A percentile compares a stretch with the other conserved stretches of the same genome.
Evolutionary conservation across 768 basidiomycete genomes (phyloP).

Genomic region (Phanerochaete sordida): DNA sequence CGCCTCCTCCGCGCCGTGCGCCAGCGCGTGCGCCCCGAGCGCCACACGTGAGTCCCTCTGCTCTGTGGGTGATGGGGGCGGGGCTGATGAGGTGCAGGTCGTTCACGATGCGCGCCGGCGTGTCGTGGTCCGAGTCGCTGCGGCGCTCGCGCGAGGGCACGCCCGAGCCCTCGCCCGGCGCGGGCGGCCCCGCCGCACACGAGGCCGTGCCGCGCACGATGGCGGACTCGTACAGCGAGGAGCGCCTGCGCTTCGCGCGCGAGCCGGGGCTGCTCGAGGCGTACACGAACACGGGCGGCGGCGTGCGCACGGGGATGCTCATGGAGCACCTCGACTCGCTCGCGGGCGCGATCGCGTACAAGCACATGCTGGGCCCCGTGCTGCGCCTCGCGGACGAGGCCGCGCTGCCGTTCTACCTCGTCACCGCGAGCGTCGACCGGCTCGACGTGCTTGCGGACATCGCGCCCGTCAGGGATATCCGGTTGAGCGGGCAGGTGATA

Average conservation of each 20-base stretch:
- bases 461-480: constrained; percentile 59
- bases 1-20: constrained; percentile 49
- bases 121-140: constrained; percentile 1
- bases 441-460: constrained; percentile 65
- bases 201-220: constrained; percentile 46
- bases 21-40: constrained; percentile 48
- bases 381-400: constrained; percentile 40
- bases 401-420: constrained; percentile 73
- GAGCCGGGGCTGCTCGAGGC: constrained; percentile 57
- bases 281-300: constrained; percentile 71
- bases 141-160: constrained; percentile 25
- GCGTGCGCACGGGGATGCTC: constrained; percentile 70
- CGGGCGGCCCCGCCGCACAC: background rate
- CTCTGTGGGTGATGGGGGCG: background rate
- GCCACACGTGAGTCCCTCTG: constrained; percentile 36
- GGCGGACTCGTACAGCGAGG: constrained; percentile 70
- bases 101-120: constrained; percentile 5
- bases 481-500: constrained; percentile 80
- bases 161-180: constrained; percentile 11
- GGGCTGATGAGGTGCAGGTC: background rate
- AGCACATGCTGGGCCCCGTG: constrained; percentile 70
- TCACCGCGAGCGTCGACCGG: constrained; percentile 83
- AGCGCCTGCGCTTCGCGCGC: constrained; percentile 61
- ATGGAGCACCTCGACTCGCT: constrained; percentile 82
- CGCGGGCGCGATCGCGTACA: constrained; percentile 83